Conservation (phyloP, 352 stramenopile genomes). For the Globisporangium solare region DNA sequence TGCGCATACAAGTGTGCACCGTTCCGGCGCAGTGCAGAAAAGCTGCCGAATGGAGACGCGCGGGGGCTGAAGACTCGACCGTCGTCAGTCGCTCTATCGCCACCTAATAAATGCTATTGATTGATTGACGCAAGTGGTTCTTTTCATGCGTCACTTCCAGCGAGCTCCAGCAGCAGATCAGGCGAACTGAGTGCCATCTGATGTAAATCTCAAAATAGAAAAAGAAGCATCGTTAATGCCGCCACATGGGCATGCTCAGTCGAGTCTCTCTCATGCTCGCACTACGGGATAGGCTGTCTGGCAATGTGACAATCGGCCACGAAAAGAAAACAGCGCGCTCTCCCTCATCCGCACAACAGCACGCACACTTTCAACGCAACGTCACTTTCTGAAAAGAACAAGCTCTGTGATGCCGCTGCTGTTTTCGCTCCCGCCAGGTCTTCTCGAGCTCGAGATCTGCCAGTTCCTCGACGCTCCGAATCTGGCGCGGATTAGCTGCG, state of each 20-base stretch:
- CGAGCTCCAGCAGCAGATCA: background rate
- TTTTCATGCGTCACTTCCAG: background rate
- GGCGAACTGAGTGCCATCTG: conserved; percentile 3
- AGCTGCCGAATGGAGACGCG: background rate
- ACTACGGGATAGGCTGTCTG: conserved; percentile 1
- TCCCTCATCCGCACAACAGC: background rate
- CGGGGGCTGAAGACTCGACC: background rate
- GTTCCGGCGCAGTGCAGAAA: background rate
- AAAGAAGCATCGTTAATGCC: background rate
- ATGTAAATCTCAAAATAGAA: conserved; percentile 6
- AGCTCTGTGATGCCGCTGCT: conserved; percentile 13
- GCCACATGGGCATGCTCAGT: background rate
- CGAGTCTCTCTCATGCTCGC: too few relatives aligned
- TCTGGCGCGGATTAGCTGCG: conserved; percentile 29
- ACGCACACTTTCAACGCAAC: background rate
- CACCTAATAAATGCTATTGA: conserved; percentile 15
- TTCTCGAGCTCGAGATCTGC: conserved; percentile 41
- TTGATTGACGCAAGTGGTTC: conserved; percentile 3
- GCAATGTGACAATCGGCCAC: background rate
- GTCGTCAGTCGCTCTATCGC: conserved; percentile 3
- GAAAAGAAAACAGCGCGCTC: background rate
- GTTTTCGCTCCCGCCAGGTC: conserved; percentile 24
- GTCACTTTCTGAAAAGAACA: background rate
- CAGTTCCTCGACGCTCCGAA: conserved; percentile 37
- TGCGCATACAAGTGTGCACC: background rate